Evolutionary conservation across 1,139 yeast genomes (phyloP), one percentile per base, ranked within the genome.

Genomic region (Saccharomyces pastorianus): DNA sequence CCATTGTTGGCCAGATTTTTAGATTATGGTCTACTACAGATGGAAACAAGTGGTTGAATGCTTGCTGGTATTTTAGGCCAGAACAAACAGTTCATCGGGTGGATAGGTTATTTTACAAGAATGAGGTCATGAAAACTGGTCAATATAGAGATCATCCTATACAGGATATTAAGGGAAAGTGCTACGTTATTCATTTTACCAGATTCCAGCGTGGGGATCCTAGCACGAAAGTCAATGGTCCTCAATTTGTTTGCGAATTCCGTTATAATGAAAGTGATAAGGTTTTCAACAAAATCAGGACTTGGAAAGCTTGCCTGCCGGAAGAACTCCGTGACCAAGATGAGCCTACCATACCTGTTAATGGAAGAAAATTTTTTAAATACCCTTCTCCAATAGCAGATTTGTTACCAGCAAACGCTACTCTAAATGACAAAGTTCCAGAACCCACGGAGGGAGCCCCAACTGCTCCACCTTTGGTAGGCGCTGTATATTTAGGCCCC

Each of bases 291-390:
- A 85, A 93, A 67, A 93, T 93, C 64, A 81, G 98, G 67, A 93
- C 99, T 1, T 93, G 99, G 99, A 91, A 89, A 71, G 98, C 97
- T 5, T 93, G 99, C 75, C 79, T 91, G 61, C 99, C 99, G 0
- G 99, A 93, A 71, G 99, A 91, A 68, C 87, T 91, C 41, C 82
- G 98, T 65, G 91, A 88, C 58, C 80, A 82, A 52, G 86, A 84
- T 55, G 98, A 93, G 68, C 88, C 88, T 48, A 91, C 95, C 61
- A 83, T 85, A 49, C 83, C 82, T 25, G 73, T 81, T 34, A 70
- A 76, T 54, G 72, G 73, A 17, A 71, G 79, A 55, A 80, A 96
- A 63, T 82, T 86, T 59, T 77, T 85, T 67, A 83, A 83, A 65
- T 83, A 76, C 63, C 91, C 88, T 51, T 88, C 96, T 2, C 99